Percentiles rank a stretch among this genome's conserved stretches.
phyloP scores from a whole-genome alignment of 768 basidiomycete species.

The Serendipita vermifera region DNA sequence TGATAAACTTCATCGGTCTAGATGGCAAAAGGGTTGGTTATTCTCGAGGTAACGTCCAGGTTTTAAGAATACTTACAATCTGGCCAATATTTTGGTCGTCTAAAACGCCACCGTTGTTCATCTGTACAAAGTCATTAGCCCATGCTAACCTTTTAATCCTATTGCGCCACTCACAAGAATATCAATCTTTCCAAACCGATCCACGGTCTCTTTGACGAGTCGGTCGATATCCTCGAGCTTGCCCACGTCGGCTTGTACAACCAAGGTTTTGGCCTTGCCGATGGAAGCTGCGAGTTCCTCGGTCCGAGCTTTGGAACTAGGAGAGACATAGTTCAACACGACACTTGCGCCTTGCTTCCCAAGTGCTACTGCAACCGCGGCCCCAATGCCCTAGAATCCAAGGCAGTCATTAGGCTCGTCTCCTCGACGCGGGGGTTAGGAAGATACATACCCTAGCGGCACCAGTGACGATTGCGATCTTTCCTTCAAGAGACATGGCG shows the following conservation, averaged over 20 bases:
- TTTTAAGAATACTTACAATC: background rate
- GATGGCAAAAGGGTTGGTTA: too few relatives aligned
- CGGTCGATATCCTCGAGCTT: background rate
- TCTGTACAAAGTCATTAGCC: slow-evolving; percentile 31
- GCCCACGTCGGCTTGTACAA: background rate
- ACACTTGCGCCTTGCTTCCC: background rate
- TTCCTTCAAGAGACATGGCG: background rate
- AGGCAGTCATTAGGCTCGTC: background rate
- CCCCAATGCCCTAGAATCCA: background rate
- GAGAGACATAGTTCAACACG: background rate
- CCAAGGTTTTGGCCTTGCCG: background rate
- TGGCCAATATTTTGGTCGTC: slow-evolving; percentile 41
- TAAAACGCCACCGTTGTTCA: slow-evolving; percentile 34
- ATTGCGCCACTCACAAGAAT: background rate
- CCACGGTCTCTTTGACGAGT: background rate
- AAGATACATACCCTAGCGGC: background rate
- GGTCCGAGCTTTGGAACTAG: background rate
- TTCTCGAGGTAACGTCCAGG: background rate
- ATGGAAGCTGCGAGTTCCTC: background rate
- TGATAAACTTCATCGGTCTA: background rate
- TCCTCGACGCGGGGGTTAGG: background rate
- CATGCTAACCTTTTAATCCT: background rate
- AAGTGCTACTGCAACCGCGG: background rate
- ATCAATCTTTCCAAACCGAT: background rate
- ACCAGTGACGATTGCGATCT: background rate